Percentiles rank a stretch among this genome's conserved stretches.
phyloP scores from a whole-genome alignment of 2,329 filamentous ascomycete species.

The Ramichloridium luteum region DNA sequence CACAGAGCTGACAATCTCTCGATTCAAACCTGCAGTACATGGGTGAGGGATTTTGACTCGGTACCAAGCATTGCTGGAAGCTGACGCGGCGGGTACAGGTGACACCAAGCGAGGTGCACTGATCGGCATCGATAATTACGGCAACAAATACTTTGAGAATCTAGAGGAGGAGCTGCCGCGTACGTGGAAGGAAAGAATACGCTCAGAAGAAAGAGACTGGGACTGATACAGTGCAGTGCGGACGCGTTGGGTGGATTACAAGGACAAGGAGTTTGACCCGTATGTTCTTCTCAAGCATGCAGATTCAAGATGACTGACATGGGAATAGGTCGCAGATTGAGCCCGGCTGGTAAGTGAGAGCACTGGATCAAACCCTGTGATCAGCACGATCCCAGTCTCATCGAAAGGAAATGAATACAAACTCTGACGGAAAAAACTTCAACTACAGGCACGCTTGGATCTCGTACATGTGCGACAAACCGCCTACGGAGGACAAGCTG shows the following conservation, averaged over 20 bases:
- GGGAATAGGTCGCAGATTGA: slow-evolving; percentile 62
- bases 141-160: slow-evolving; percentile 98
- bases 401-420: too few relatives aligned
- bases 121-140: slow-evolving; percentile 75
- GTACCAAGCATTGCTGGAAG: slow-evolving; percentile 5
- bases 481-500: slow-evolving; percentile 64
- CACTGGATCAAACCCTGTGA: too few relatives aligned
- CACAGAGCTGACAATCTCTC: too few relatives aligned
- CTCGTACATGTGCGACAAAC: slow-evolving; percentile 79
- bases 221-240: slow-evolving; percentile 47
- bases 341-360: slow-evolving; percentile 59
- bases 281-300: slow-evolving; percentile 31
- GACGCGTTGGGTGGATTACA: slow-evolving; percentile 96
- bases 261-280: slow-evolving; percentile 71
- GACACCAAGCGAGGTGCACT: slow-evolving; percentile 90
- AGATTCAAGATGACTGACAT: slow-evolving; percentile 26
- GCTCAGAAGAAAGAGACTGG: slow-evolving; percentile 2
- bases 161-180: slow-evolving; percentile 74
- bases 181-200: slow-evolving; percentile 36
- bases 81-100: slow-evolving; percentile 44
- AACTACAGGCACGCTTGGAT: slow-evolving; percentile 78
- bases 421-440: slow-evolving; percentile 3
- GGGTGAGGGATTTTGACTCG: slow-evolving; percentile 17
- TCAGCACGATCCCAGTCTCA: too few relatives aligned
- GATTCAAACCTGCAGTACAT: slow-evolving; percentile 24